Evolutionary conservation across 768 basidiomycete genomes (phyloP), one percentile per base, ranked within the genome.

Genomic region (Pleurotus giganteus): DNA sequence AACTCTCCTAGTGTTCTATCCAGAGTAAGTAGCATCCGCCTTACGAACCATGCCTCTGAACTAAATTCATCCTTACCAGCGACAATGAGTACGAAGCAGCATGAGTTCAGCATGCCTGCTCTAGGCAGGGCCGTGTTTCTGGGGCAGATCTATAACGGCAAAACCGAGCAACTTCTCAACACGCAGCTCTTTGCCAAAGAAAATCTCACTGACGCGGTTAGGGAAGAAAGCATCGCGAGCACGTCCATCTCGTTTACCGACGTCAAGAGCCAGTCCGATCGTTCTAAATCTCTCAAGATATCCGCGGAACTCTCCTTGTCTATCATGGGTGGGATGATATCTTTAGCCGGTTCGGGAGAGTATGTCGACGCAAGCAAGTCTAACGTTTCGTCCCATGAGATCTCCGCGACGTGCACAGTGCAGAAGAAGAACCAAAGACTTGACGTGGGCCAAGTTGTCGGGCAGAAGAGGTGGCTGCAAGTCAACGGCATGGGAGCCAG

Each of bases 401-500:
- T 51, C 13, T 51, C 49, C 19, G 49, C 49, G 4, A 51, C 49
- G 4, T 51, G 49, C 27, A 36, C 32, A 2, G 49, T 51, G 11
- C 31, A 36, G 34, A 51, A 51, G 31, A 51, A 51, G 49, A 51
- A 51, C 15, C 36, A 39, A 32, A 13, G 49, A 4, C 49, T 51
- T 32, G 49, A 51, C 3, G 19, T 51, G 4, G 49, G 49, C 8
- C 49, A 51, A 37, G 36, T 29, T 37, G 31, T 51, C 49, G 19
- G n/a, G 11, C 31, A 51, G 21, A 5, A 34, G 21, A 34, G 23
- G 21, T 51, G 49, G 49, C 15, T 19, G 32, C 49, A 37, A 17
- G 49, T 51, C 31, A 23, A 21, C 23, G 17, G 17, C 49, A 21
- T 51, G 49, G 46, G 52, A 27, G 60, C 60, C 43, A 61, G 58